phyloP scores from a whole-genome alignment of 106 monocot genomes.

The Dendrobium nobile region DNA sequence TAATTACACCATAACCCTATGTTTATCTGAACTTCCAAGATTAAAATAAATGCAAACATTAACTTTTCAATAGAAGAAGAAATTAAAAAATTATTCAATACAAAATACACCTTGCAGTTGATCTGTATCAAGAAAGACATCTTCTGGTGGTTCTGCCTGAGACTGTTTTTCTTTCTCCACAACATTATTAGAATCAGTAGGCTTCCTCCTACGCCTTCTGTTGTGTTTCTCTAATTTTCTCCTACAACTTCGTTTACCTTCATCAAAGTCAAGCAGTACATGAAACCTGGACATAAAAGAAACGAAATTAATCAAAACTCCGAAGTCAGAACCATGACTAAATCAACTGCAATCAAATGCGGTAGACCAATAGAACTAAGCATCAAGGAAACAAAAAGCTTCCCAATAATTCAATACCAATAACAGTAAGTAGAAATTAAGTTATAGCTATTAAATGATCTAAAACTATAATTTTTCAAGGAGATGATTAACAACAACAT shows the following conservation, averaged over 20 bases:
- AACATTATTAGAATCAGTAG: slow-evolving; percentile 31
- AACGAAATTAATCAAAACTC: background rate
- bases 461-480: too few species aligned
- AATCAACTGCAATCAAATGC: background rate
- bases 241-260: slow-evolving; percentile 96
- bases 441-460: too few species aligned
- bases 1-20: background rate
- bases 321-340: background rate
- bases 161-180: slow-evolving; percentile 37
- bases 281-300: slow-evolving; percentile 55
- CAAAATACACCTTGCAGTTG: slow-evolving; percentile 38
- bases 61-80: background rate
- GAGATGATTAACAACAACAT: too few species aligned
- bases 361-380: background rate
- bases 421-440: background rate
- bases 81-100: background rate
- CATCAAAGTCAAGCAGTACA: slow-evolving; percentile 83
- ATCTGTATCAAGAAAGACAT: slow-evolving; percentile 35
- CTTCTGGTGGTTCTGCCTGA: slow-evolving; percentile 13
- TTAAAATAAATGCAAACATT: slow-evolving; percentile 4
- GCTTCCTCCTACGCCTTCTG: slow-evolving; percentile 73
- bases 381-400: background rate
- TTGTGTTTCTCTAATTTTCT: slow-evolving; percentile 91
- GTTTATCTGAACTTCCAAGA: background rate
- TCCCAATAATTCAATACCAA: background rate